These are phyloP conservation scores for Acanthamoeba sp. DNA, from an alignment of 208 protist genomes.

Conservation along the genomic window DNA sequence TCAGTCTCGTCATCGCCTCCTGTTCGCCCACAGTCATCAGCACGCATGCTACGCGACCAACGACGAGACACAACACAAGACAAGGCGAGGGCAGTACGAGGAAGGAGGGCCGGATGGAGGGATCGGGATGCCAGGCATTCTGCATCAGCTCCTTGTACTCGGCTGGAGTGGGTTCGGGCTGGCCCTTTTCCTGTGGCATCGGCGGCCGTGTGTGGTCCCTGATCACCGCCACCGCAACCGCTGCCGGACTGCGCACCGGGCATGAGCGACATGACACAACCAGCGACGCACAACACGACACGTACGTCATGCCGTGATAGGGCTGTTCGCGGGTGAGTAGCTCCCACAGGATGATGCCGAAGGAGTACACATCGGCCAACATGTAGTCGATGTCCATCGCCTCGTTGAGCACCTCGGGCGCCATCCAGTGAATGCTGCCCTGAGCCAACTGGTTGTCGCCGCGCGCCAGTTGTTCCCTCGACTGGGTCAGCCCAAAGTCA, in stretches of 20 bases:
- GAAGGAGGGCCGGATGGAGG: background rate
- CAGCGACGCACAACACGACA: background rate
- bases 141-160: background rate
- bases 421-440: slow-evolving; percentile 10
- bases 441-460: background rate
- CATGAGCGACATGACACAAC: too few relatives aligned
- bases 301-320: slow-evolving; percentile 26
- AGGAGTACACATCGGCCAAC: background rate
- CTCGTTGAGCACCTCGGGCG: slow-evolving; percentile 29
- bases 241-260: background rate
- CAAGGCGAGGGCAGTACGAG: background rate
- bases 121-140: background rate
- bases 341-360: slow-evolving; percentile 37
- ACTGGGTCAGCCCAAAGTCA: slow-evolving; percentile 51
- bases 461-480: background rate
- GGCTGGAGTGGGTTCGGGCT: too few relatives aligned
- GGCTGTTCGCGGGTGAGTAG: background rate
- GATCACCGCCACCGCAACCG: background rate
- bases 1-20: background rate
- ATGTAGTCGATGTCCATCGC: background rate
- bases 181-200: background rate
- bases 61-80: background rate
- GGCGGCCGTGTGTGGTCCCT: background rate
- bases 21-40: background rate
- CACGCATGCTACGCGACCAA: background rate